These are phyloP conservation scores for Fusarium irregulare DNA, from an alignment of 2,329 filamentous ascomycete genomes.

Conservation along the genomic window DNA sequence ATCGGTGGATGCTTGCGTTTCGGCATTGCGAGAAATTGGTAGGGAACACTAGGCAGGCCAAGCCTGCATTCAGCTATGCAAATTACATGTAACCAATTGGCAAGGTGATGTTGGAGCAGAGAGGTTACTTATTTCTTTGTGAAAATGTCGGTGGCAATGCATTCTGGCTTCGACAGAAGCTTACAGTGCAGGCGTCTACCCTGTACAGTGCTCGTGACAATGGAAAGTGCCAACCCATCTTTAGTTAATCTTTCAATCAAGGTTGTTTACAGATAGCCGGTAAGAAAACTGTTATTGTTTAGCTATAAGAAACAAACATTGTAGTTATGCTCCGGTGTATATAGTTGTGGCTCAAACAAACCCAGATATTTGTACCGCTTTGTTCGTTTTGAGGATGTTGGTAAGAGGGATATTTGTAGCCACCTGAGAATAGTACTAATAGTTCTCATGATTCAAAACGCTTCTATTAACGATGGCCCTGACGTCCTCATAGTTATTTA, in stretches of 20 bases:
- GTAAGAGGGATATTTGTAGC: not conserved
- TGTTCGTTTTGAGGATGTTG: not conserved
- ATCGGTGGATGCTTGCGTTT: slow-evolving; percentile 42
- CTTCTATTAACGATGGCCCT: not conserved
- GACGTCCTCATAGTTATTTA: not conserved
- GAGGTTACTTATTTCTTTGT: not conserved
- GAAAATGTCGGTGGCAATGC: slow-evolving; percentile 45
- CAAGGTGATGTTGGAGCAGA: not conserved
- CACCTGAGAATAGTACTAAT: not conserved
- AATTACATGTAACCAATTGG: not conserved
- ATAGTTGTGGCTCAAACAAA: not conserved
- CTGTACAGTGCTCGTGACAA: slow-evolving; percentile 21
- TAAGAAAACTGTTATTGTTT: not conserved
- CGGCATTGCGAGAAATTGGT: slow-evolving; percentile 30
- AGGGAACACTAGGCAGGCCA: slow-evolving; percentile 21
- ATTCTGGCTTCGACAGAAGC: slow-evolving; percentile 13
- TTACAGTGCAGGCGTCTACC: slow-evolving; percentile 26
- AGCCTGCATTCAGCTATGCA: slow-evolving; percentile 14
- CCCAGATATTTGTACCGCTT: not conserved
- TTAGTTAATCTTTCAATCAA: not conserved
- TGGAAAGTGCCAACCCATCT: not conserved
- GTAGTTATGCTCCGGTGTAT: not conserved
- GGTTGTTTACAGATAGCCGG: not conserved
- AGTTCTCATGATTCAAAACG: not conserved
- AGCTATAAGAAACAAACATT: not conserved